A percentile compares a stretch with the other conserved stretches of the same genome.
Evolutionary conservation across 2,329 filamentous ascomycete species (phyloP).

Genomic region (Fusarium phyllophilum): DNA sequence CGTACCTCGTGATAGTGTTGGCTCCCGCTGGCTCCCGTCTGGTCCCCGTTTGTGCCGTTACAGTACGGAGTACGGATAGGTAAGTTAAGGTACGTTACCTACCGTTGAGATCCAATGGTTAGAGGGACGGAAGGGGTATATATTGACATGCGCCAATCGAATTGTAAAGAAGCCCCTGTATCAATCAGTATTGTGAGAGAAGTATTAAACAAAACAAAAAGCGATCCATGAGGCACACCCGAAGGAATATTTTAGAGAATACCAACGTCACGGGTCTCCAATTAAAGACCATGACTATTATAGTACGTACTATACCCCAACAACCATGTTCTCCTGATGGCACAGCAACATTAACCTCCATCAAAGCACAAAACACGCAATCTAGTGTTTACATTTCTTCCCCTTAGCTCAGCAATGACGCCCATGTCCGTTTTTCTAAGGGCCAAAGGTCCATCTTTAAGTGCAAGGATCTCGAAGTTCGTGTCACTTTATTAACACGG

Average conservation of each 20-base stretch:
- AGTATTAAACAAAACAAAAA: not conserved
- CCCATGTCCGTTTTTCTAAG: not conserved
- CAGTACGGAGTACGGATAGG: not conserved
- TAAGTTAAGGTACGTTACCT: not conserved
- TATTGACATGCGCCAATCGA: not conserved
- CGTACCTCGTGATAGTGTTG: conserved; percentile 14
- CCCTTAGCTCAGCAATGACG: conserved; percentile 2
- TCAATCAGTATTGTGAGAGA: not conserved
- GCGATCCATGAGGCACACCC: not conserved
- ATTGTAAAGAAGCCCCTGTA: not conserved
- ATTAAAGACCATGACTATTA: conserved; percentile 3
- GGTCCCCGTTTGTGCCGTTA: conserved; percentile 23
- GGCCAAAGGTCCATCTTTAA: not conserved
- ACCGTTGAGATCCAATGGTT: conserved; percentile 16
- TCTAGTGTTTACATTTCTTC: conserved; percentile 4
- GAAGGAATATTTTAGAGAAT: not conserved
- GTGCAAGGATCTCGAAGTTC: not conserved
- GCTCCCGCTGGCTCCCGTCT: conserved; percentile 29
- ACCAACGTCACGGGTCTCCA: conserved; percentile 9
- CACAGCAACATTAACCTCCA: conserved; percentile 20
- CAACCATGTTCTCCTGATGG: conserved; percentile 10
- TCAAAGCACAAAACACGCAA: conserved; percentile 23
- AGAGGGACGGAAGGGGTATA: conserved; percentile 8
- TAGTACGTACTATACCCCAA: not conserved
- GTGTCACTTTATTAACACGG: not conserved